A percentile compares a stretch with the other conserved stretches of the same genome.
These are phyloP conservation scores for Fusarium pininemorale DNA, from an alignment of 2,329 filamentous ascomycete genomes.

Conservation along the genomic window DNA sequence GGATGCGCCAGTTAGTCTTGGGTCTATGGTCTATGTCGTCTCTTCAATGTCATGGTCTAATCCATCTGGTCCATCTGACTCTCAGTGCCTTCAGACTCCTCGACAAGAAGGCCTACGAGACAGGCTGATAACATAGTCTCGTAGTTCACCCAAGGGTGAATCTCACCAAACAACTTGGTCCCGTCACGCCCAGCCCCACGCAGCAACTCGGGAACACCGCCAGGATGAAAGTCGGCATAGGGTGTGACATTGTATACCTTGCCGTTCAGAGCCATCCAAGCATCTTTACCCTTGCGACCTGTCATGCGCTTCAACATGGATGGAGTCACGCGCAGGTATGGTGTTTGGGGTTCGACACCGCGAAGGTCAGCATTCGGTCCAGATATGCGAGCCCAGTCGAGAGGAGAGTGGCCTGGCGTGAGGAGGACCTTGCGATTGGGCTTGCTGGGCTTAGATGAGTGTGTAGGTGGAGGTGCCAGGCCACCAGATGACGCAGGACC, in stretches of 20 bases:
- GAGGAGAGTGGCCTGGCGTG: slow-evolving; percentile 89
- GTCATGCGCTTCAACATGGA: slow-evolving; percentile 80
- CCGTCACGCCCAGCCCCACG: slow-evolving; percentile 69
- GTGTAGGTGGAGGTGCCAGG: slow-evolving; percentile 66
- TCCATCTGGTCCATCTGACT: slow-evolving; percentile 70
- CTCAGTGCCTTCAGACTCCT: slow-evolving; percentile 57
- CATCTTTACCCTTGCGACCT: slow-evolving; percentile 83
- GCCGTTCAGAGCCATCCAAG: slow-evolving; percentile 90
- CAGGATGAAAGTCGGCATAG: slow-evolving; percentile 90
- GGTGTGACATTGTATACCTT: slow-evolving; percentile 95
- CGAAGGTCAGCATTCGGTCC: slow-evolving; percentile 73
- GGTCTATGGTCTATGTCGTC: background rate
- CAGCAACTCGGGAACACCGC: slow-evolving; percentile 79
- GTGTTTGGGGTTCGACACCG: slow-evolving; percentile 61
- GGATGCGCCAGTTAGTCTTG: background rate
- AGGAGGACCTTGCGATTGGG: slow-evolving; percentile 78
- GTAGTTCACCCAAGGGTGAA: slow-evolving; percentile 78
- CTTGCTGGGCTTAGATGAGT: slow-evolving; percentile 61
- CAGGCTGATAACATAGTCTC: slow-evolving; percentile 74
- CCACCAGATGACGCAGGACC: slow-evolving; percentile 45
- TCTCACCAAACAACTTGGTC: slow-evolving; percentile 70
- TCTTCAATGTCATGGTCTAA: slow-evolving; percentile 43
- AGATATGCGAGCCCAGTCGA: slow-evolving; percentile 91
- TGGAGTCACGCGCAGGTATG: slow-evolving; percentile 80
- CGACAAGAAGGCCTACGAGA: slow-evolving; percentile 70